phyloP scores from a whole-genome alignment of 805 yeast species.

The Spathaspora passalidarum region DNA sequence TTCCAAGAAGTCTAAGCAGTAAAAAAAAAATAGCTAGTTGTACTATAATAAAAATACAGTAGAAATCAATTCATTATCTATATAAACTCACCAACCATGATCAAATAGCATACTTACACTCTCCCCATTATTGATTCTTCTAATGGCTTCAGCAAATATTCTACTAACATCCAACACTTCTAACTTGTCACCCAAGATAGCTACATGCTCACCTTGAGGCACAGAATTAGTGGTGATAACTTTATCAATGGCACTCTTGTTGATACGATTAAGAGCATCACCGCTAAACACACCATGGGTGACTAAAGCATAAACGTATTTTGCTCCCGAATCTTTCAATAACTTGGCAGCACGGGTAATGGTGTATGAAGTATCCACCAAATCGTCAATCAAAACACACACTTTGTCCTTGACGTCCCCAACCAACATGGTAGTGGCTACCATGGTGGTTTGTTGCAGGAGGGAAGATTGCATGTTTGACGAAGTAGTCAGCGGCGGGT shows the following conservation, averaged over 20 bases:
- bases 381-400: constrained; percentile 90
- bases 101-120: constrained; percentile 91
- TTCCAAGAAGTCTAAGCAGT: constrained; percentile 30
- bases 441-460: constrained; percentile 20
- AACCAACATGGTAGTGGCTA: constrained; percentile 90
- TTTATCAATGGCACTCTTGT: constrained; percentile 70
- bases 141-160: constrained; percentile 89
- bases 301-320: constrained; percentile 77
- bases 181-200: constrained; percentile 47
- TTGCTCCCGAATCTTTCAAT: constrained; percentile 90
- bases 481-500: constrained; percentile 26
- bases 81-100: constrained; percentile 58
- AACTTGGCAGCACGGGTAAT: constrained; percentile 89
- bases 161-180: constrained; percentile 86
- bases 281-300: constrained; percentile 95
- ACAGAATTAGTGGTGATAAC: constrained; percentile 87
- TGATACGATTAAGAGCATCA: constrained; percentile 75
- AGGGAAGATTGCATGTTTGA: neutral
- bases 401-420: constrained; percentile 88
- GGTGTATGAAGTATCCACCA: constrained; percentile 91
- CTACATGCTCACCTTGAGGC: constrained; percentile 67
- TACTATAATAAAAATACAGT: constrained; percentile 4
- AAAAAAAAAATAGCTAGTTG: constrained; percentile 12
- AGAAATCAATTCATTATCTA: neutral
- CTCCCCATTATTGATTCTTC: constrained; percentile 97